Percentiles rank a stretch among this genome's conserved stretches.
phyloP scores from a whole-genome alignment of 1,284 basidiomycete species.

The Tilletiaria anomala region DNA sequence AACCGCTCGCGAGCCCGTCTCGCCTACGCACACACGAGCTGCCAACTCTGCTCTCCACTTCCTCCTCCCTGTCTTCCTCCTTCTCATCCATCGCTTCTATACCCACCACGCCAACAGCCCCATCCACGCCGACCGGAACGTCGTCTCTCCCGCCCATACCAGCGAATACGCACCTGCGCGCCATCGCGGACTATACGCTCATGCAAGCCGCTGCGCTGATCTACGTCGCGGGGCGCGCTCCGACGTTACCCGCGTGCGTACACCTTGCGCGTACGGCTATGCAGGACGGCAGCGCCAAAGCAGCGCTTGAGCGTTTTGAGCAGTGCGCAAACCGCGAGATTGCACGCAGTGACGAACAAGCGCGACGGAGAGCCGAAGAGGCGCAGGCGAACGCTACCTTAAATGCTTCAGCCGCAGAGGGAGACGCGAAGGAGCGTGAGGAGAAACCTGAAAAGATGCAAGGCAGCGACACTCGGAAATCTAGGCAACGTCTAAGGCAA shows the following conservation, averaged over 20 bases:
- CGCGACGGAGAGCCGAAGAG: constrained; percentile 1
- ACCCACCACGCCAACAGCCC: constrained; percentile 1
- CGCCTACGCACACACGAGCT: neutral
- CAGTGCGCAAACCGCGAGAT: too few species aligned
- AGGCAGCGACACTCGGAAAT: too few species aligned
- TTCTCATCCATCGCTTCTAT: constrained; percentile 1
- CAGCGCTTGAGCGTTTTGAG: constrained; percentile 14
- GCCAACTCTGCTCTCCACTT: constrained; percentile 1
- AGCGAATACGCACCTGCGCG: constrained; percentile 12
- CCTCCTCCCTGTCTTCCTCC: neutral
- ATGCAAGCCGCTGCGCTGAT: constrained; percentile 32
- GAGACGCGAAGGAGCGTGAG: too few species aligned
- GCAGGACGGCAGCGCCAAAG: constrained; percentile 12
- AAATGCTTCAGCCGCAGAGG: neutral
- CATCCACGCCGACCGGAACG: constrained; percentile 1
- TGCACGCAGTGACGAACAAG: constrained; percentile 3
- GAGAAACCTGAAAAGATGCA: too few species aligned
- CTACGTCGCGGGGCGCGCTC: constrained; percentile 22
- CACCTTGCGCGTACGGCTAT: constrained; percentile 9
- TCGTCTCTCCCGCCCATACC: constrained; percentile 20
- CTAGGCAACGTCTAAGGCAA: too few species aligned
- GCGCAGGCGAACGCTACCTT: neutral
- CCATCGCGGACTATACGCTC: constrained; percentile 30
- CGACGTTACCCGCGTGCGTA: too few species aligned
- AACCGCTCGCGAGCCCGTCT: constrained; percentile 2